Evolutionary conservation across 148 eudicot genomes (phyloP).

Genomic region (Cornus kousa): DNA sequence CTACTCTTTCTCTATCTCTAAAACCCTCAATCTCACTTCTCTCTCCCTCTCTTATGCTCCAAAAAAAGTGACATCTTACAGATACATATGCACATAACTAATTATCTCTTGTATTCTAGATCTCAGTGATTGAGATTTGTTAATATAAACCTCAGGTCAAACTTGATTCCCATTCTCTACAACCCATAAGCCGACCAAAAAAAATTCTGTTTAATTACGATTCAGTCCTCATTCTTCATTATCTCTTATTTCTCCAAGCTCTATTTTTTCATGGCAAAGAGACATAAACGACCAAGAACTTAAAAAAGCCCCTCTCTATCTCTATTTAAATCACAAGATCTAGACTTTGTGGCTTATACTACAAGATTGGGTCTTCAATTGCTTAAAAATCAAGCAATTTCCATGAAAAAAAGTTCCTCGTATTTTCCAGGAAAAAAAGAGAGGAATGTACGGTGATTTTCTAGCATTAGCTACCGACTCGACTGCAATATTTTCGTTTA

Average conservation of each 20-base stretch:
- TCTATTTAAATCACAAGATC: not conserved
- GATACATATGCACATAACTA: too few species aligned
- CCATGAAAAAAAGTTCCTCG: constrained; percentile 25
- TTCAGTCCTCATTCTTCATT: not conserved
- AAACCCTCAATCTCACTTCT: not conserved
- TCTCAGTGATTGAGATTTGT: not conserved
- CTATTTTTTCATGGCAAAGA: constrained; percentile 18
- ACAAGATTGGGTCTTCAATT: constrained; percentile 22
- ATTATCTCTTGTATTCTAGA: not conserved
- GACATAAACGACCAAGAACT: not conserved
- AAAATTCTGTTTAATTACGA: not conserved
- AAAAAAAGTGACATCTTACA: too few species aligned
- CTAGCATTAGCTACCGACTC: constrained; percentile 35
- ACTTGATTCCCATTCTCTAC: not conserved
- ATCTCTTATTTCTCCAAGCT: too few species aligned
- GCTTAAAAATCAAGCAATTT: constrained; percentile 39
- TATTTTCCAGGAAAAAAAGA: constrained; percentile 19
- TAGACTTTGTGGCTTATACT: constrained; percentile 20
- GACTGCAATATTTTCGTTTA: constrained; percentile 25
- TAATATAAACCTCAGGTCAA: not conserved
- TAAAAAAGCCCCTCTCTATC: too few species aligned
- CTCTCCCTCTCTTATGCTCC: too few species aligned
- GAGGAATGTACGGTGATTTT: constrained; percentile 40
- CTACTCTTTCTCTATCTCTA: not conserved
- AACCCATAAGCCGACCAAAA: not conserved